phyloP scores from a whole-genome alignment of 1,139 yeast genomes.

The Geotrichum siamense region DNA sequence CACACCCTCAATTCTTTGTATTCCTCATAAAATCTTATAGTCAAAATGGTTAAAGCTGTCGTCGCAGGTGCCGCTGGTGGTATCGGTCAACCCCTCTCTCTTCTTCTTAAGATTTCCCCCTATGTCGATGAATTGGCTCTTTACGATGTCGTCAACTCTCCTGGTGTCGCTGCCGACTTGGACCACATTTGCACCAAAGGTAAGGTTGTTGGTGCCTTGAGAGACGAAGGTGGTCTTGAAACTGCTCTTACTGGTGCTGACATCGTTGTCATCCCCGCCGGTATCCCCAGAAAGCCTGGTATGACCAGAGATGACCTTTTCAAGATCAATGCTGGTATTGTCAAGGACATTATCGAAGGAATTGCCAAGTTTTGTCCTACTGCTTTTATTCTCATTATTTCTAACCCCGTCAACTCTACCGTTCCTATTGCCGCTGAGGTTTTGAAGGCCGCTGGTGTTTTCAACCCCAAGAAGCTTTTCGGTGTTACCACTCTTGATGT shows the following conservation, averaged over 20 bases:
- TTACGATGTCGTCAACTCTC: slow-evolving; percentile 83
- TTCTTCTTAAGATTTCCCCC: slow-evolving; percentile 66
- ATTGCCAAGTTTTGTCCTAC: slow-evolving; percentile 67
- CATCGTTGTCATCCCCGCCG: slow-evolving; percentile 87
- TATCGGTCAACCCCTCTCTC: slow-evolving; percentile 90
- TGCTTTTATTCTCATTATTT: slow-evolving; percentile 71
- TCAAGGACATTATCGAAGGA: slow-evolving; percentile 72
- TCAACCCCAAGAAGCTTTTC: slow-evolving; percentile 72
- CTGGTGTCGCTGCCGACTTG: slow-evolving; percentile 90
- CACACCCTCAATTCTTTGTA: neutral
- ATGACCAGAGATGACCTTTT: slow-evolving; percentile 96
- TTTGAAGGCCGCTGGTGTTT: slow-evolving; percentile 63
- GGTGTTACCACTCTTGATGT: slow-evolving; percentile 93
- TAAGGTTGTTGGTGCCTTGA: slow-evolving; percentile 60
- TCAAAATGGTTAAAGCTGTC: slow-evolving; percentile 35
- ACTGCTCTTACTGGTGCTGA: slow-evolving; percentile 64
- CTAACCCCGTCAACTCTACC: slow-evolving; percentile 94
- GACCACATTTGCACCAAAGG: slow-evolving; percentile 84
- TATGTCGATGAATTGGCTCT: slow-evolving; percentile 57
- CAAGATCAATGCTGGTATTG: slow-evolving; percentile 87
- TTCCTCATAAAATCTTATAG: no score
- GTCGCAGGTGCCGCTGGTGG: slow-evolving; percentile 43
- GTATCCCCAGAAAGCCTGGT: slow-evolving; percentile 97
- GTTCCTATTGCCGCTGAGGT: slow-evolving; percentile 91
- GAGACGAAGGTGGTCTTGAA: slow-evolving; percentile 48